Percentiles rank a stretch among this genome's conserved stretches.
phyloP scores from a whole-genome alignment of 768 basidiomycete species.

The Favolaschia claudopus region DNA sequence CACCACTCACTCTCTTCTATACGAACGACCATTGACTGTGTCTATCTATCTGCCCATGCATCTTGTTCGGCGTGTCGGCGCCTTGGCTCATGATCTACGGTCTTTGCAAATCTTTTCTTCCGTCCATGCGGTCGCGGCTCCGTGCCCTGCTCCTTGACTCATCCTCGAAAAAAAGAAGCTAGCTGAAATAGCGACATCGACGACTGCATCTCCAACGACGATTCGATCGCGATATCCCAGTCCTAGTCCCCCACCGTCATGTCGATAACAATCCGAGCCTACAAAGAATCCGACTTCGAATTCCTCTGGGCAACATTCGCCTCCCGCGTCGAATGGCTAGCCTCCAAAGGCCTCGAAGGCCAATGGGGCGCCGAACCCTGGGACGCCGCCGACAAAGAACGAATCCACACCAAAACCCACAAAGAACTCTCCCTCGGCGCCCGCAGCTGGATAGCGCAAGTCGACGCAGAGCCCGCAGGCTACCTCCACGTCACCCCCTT shows the following conservation, averaged over 20 bases:
- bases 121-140: no score
- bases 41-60: constrained; percentile 4
- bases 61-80: no score
- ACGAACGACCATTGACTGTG: no score
- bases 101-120: no score
- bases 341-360: constrained; percentile 17
- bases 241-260: no score
- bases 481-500: constrained; percentile 15
- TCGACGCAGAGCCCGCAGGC: constrained; percentile 14
- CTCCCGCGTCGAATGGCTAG: constrained; percentile 19
- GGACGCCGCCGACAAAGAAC: constrained; percentile 1
- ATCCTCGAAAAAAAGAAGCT: no score
- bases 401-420: neutral
- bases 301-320: constrained; percentile 8
- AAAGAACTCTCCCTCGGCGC: constrained; percentile 1
- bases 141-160: no score
- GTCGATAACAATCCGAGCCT: no score
- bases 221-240: no score
- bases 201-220: no score
- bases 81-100: no score
- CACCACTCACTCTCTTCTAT: neutral
- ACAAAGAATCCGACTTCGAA: constrained; percentile 13
- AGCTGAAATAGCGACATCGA: no score
- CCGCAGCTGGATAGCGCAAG: constrained; percentile 18
- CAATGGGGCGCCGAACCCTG: constrained; percentile 21